Conservation (phyloP, 495 filamentous ascomycete species). For the Pyrenula massariospora region DNA sequence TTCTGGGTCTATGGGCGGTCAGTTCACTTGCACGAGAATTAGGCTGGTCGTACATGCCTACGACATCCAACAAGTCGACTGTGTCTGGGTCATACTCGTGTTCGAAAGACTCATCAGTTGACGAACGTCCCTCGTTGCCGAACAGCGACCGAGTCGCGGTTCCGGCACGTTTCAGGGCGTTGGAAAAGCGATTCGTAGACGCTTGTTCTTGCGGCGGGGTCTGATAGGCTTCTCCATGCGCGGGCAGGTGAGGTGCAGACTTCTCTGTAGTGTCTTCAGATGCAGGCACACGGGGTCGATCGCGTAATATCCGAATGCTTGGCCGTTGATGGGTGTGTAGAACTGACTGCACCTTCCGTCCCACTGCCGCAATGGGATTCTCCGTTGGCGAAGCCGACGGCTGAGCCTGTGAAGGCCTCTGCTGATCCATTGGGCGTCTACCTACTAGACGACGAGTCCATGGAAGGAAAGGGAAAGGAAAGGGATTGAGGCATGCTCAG, state of each 20-base stretch:
- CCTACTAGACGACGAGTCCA: not conserved
- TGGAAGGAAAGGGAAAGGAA: not conserved
- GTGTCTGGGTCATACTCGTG: conserved; percentile 44
- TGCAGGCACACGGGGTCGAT: not conserved
- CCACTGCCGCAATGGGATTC: not conserved
- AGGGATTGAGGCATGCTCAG: not conserved
- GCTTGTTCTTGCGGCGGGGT: not conserved
- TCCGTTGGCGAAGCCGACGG: not conserved
- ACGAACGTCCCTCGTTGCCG: not conserved
- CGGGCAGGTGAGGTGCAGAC: not conserved
- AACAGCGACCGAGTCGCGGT: not conserved
- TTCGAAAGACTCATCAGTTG: not conserved
- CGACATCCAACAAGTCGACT: conserved; percentile 59
- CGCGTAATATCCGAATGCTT: not conserved
- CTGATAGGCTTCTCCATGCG: not conserved
- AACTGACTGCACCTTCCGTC: not conserved
- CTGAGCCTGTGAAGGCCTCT: not conserved
- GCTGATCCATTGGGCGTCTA: not conserved
- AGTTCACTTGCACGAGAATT: not conserved
- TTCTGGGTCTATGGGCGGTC: conserved; percentile 47
- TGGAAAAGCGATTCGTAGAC: not conserved
- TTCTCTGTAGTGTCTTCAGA: not conserved
- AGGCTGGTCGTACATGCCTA: conserved; percentile 36
- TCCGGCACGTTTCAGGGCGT: not conserved
- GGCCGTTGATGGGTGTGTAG: not conserved